phyloP scores from a whole-genome alignment of 768 basidiomycete species.

The Cytidiella melzeri region DNA sequence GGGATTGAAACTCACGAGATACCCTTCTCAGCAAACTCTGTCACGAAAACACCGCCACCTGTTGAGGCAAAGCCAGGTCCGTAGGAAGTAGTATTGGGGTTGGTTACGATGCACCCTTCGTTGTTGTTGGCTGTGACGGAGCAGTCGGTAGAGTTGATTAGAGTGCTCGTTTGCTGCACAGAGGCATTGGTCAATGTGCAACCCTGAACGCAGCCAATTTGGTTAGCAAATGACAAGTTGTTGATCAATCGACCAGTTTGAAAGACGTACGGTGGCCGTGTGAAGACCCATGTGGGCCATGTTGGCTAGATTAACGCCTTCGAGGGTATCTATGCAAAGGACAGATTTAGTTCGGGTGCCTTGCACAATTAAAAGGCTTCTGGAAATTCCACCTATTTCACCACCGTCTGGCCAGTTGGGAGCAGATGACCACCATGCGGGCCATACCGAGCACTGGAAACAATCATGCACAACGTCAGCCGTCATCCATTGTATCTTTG shows the following conservation, averaged over 20 bases:
- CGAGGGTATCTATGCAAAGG: constrained; percentile 57
- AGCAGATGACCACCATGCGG: constrained; percentile 55
- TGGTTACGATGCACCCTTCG: constrained; percentile 58
- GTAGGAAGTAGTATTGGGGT: constrained; percentile 50
- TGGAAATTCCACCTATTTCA: constrained; percentile 25
- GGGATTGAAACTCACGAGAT: constrained; percentile 62
- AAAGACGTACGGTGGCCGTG: constrained; percentile 41
- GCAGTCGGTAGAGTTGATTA: constrained; percentile 56
- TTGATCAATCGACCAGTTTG: background rate
- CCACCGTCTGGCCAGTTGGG: constrained; percentile 57
- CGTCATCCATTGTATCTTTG: background rate
- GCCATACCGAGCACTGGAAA: constrained; percentile 66
- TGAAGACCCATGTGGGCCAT: constrained; percentile 73
- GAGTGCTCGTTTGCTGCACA: constrained; percentile 42
- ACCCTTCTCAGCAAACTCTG: constrained; percentile 60
- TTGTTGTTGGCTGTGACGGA: constrained; percentile 48
- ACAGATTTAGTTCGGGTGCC: background rate
- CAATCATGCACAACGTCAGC: background rate
- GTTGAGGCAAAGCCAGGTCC: constrained; percentile 57
- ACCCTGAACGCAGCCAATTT: constrained; percentile 30
- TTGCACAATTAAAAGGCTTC: background rate
- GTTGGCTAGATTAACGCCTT: constrained; percentile 66
- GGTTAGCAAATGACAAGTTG: constrained; percentile 1
- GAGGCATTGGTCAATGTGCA: constrained; percentile 45
- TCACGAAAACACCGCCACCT: constrained; percentile 71